Evolutionary conservation across 768 basidiomycete genomes (phyloP).

Genomic region (Tylopilus rubrobrunneus): DNA sequence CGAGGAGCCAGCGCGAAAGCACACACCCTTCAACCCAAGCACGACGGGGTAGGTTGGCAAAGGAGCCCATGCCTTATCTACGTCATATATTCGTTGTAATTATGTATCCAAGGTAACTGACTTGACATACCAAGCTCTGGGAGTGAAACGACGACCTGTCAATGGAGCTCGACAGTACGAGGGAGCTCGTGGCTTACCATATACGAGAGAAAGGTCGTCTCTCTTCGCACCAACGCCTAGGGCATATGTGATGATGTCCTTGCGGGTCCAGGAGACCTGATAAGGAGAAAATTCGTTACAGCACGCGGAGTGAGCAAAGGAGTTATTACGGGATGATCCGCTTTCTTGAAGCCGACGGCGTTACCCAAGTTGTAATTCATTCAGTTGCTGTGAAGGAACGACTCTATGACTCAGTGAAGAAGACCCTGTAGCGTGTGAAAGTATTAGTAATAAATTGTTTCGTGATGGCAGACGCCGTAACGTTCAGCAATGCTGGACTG

Average conservation of each 20-base stretch:
- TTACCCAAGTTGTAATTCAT: conserved; percentile 48
- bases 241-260: conserved; percentile 77
- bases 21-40: conserved; percentile 60
- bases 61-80: conserved; percentile 67
- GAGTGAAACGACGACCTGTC: neutral
- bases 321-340: conserved; percentile 47
- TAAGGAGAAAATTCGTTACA: neutral
- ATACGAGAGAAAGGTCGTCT: conserved; percentile 65
- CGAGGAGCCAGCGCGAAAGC: neutral
- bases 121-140: conserved; percentile 48
- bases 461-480: neutral
- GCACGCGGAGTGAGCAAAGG: too few species aligned
- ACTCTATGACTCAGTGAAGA: too few species aligned
- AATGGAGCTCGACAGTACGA: neutral
- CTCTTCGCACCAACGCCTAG: conserved; percentile 78
- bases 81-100: neutral
- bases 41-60: conserved; percentile 87
- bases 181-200: conserved; percentile 45
- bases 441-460: neutral
- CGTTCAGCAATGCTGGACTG: neutral
- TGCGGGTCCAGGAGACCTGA: conserved; percentile 81
- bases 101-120: neutral
- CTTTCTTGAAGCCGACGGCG: conserved; percentile 57
- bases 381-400: neutral
- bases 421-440: too few species aligned